Percentiles rank a stretch among this genome's conserved stretches.
Conservation (phyloP, 1,284 basidiomycete species). For the Tilletia caries region DNA sequence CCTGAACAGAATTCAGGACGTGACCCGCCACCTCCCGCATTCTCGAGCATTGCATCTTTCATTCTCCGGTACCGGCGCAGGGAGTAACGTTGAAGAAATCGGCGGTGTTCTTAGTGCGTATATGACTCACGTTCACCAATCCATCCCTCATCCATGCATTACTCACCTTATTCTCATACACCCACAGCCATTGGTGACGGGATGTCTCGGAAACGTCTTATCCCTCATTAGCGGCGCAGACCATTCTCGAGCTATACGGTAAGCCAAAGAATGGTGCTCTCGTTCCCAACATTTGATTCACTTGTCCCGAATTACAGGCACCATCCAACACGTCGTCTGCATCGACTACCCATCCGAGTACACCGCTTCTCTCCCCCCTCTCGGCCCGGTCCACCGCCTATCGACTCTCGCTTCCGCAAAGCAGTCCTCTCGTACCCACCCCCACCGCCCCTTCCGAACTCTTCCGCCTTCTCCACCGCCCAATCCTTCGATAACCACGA, state of each 20-base stretch:
- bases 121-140: too few relatives aligned
- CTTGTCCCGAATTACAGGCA: not conserved
- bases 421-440: not conserved
- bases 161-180: too few relatives aligned
- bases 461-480: not conserved
- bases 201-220: conserved; percentile 39
- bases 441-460: not conserved
- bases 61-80: too few relatives aligned
- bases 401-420: not conserved
- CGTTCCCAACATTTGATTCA: not conserved
- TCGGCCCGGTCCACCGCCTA: not conserved
- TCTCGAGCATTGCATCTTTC: too few relatives aligned
- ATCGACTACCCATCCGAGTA: conserved; percentile 18
- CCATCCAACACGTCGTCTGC: conserved; percentile 29
- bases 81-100: too few relatives aligned
- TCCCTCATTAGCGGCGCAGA: conserved; percentile 28
- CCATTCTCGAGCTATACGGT: conserved; percentile 52
- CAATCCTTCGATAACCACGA: not conserved
- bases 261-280: conserved; percentile 3
- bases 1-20: too few relatives aligned
- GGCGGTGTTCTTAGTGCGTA: too few relatives aligned
- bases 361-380: not conserved
- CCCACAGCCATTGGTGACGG: too few relatives aligned
- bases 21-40: too few relatives aligned
- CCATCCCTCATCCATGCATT: too few relatives aligned